Evolutionary conservation across 73 alveolate species (phyloP), one percentile per base, ranked within the genome.

Genomic region (Blepharisma stoltei): DNA sequence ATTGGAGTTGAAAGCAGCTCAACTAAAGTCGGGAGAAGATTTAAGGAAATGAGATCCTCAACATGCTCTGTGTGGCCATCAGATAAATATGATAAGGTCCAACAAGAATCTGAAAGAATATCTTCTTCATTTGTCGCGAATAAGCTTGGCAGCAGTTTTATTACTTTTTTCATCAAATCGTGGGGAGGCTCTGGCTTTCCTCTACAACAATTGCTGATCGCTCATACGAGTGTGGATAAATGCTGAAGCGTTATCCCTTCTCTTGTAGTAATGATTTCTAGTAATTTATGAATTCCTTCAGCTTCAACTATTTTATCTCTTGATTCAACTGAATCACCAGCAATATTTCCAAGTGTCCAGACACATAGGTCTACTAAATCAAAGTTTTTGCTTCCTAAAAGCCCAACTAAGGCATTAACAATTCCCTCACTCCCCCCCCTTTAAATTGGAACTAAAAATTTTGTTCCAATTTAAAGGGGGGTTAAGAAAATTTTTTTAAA

Each of bases 311-410:
- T 82, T 11, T 82, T 53, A 76, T 93, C 97, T 82, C 99, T 92
- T 47, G 75, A 84, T 54, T 93, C 83, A 47, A 70, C 45, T 75
- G 94, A 80, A 52, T 95, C 99, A 45, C 98, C 98, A 6, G 98
- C 95, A 73, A 97, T 89, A 85, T 97, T 97, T 46, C 98, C 99
- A 7, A 97, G 81, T 7, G 97, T 90, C 99, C 99, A 95, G 55
- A 95, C 89, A 6, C 97, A 93, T 65, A 93, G 95, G 65, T 91
- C 96, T 11, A 88, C 89, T 53, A 97, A 90, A 54, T 95, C 98
- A 49, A 73, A 82, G 27, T 87, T 86, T 14, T 90, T 87, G 53
- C 95, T 84, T 67, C 82, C 54, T 54, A 97, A 85, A 20, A 95
- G 80, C 54, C 82, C 86, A n/a, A 91, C 80, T 52, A 97, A 78